These are phyloP conservation scores for Phytopythium ostracodes DNA, from an alignment of 352 stramenopile species.

Conservation along the genomic window DNA sequence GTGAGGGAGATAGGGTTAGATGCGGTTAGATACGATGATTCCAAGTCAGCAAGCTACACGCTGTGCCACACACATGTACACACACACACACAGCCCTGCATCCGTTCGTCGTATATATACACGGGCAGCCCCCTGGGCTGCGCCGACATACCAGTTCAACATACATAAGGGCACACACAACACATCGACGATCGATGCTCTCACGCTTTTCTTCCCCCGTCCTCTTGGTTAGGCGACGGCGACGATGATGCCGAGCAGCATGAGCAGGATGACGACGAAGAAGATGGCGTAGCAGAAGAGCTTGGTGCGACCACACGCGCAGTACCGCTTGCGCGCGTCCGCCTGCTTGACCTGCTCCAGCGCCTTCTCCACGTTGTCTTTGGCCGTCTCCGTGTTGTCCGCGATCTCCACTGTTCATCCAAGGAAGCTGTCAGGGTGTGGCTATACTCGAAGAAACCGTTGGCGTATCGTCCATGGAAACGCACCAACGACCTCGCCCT, in stretches of 20 bases:
- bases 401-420: slow-evolving; percentile 62
- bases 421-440: neutral
- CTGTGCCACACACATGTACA: neutral
- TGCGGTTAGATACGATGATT: neutral
- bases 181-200: neutral
- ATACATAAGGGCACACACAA: neutral
- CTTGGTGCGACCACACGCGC: slow-evolving; percentile 59
- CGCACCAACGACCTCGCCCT: slow-evolving; percentile 66
- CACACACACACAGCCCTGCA: neutral
- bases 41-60: neutral
- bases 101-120: slow-evolving; percentile 17
- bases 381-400: slow-evolving; percentile 73
- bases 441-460: too few species aligned
- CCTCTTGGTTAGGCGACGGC: slow-evolving; percentile 19
- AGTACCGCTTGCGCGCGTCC: slow-evolving; percentile 65
- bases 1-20: neutral
- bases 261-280: slow-evolving; percentile 44
- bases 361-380: slow-evolving; percentile 70
- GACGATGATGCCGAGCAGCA: slow-evolving; percentile 47
- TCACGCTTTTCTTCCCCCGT: neutral
- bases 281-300: slow-evolving; percentile 66
- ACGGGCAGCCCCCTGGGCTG: slow-evolving; percentile 1
- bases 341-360: slow-evolving; percentile 71
- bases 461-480: neutral
- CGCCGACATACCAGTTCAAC: slow-evolving; percentile 5